These are phyloP conservation scores for Microthyrium microscopicum DNA, from an alignment of 2,329 filamentous ascomycete species.

Conservation along the genomic window DNA sequence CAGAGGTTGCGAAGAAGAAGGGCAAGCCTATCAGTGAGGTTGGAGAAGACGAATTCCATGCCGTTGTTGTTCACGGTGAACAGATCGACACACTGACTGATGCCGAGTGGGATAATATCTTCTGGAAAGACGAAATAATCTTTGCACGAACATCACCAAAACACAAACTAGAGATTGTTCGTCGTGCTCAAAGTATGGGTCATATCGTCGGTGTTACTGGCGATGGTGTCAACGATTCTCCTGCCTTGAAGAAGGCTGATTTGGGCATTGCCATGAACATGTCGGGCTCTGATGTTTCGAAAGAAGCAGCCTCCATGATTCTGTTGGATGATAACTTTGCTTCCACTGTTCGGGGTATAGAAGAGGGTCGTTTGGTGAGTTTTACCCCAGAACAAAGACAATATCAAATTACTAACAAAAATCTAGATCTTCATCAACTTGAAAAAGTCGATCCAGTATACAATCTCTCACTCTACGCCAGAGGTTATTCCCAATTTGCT, in stretches of 20 bases:
- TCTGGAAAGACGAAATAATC: conserved; percentile 7
- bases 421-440: conserved; percentile 32
- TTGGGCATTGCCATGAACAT: conserved; percentile 22
- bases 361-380: conserved; percentile 22
- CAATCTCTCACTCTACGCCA: conserved; percentile 2
- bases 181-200: conserved; percentile 1
- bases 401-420: too few relatives aligned
- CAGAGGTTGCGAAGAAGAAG: conserved; percentile 13
- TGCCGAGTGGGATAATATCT: conserved; percentile 21
- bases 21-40: conserved; percentile 16
- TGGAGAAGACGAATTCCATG: conserved; percentile 10
- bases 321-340: conserved; percentile 25
- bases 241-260: conserved; percentile 22
- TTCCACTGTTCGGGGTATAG: conserved; percentile 23
- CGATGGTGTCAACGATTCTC: conserved; percentile 25
- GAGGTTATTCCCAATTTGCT: conserved; percentile 5
- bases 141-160: conserved; percentile 6
- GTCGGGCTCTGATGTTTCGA: conserved; percentile 23
- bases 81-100: conserved; percentile 28
- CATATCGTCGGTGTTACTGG: conserved; percentile 26
- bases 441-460: conserved; percentile 20
- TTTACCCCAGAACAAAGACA: too few relatives aligned
- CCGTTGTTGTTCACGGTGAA: conserved; percentile 24
- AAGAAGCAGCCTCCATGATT: conserved; percentile 24
- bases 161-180: conserved; percentile 6